Evolutionary conservation across 1,139 yeast species (phyloP).

Genomic region (Hyphopichia pseudoburtonii): DNA sequence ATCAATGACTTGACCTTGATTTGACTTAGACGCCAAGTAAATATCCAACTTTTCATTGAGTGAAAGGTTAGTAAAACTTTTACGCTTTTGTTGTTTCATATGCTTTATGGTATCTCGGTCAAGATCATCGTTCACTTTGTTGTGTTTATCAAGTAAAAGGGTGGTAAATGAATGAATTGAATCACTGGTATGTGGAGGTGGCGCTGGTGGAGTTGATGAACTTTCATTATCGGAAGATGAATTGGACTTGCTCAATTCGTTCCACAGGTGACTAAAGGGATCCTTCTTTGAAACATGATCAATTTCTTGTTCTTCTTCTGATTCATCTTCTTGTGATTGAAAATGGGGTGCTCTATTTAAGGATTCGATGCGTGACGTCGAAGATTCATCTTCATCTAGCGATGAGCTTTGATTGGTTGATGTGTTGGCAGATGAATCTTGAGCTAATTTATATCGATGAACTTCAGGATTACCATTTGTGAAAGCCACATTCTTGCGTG

Average conservation of each 20-base stretch:
- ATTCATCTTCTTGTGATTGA: background rate
- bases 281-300: slow-evolving; percentile 10
- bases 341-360: no score
- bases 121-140: slow-evolving; percentile 15
- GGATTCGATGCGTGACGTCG: background rate
- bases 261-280: slow-evolving; percentile 26
- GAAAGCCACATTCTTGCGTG: slow-evolving; percentile 43
- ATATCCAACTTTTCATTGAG: slow-evolving; percentile 42
- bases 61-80: slow-evolving; percentile 30
- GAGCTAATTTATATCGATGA: slow-evolving; percentile 28
- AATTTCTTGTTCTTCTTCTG: slow-evolving; percentile 8
- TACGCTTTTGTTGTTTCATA: slow-evolving; percentile 21
- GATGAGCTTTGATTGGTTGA: slow-evolving; percentile 8
- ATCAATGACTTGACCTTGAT: slow-evolving; percentile 10
- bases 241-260: slow-evolving; percentile 14
- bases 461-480: slow-evolving; percentile 33
- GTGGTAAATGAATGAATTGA: slow-evolving; percentile 3
- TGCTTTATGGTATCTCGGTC: slow-evolving; percentile 22
- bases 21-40: slow-evolving; percentile 20
- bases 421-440: slow-evolving; percentile 2
- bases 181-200: slow-evolving; percentile 24
- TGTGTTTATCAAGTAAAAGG: slow-evolving; percentile 3
- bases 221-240: slow-evolving; percentile 21
- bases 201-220: slow-evolving; percentile 28
- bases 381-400: background rate